Evolutionary conservation across 495 filamentous ascomycete genomes (phyloP).

Genomic region (Hypoxylon subgilvum): DNA sequence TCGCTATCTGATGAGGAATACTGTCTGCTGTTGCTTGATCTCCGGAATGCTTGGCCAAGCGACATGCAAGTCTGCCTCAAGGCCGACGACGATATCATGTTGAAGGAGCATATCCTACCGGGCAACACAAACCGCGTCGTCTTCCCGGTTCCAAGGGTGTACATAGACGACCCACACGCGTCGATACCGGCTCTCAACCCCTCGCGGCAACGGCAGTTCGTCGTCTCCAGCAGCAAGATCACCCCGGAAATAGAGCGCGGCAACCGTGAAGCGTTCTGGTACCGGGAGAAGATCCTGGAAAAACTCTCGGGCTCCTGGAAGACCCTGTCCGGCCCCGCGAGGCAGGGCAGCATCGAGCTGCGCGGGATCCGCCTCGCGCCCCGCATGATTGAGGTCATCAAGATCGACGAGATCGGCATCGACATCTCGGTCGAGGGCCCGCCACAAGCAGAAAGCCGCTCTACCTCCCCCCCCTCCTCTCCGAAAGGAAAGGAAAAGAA

Average conservation of each 20-base stretch:
- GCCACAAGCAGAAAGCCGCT: slow-evolving; percentile 17
- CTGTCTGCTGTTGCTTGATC: slow-evolving; percentile 80
- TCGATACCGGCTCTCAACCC: slow-evolving; percentile 82
- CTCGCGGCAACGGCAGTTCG: slow-evolving; percentile 80
- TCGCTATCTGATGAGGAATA: slow-evolving; percentile 60
- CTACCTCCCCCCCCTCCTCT: no score
- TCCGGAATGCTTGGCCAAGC: slow-evolving; percentile 86
- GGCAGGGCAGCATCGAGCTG: slow-evolving; percentile 75
- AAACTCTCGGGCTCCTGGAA: slow-evolving; percentile 73
- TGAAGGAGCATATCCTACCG: slow-evolving; percentile 69
- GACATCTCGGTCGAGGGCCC: slow-evolving; percentile 61
- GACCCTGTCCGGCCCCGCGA: slow-evolving; percentile 59
- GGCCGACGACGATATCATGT: slow-evolving; percentile 41
- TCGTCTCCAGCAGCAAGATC: slow-evolving; percentile 79
- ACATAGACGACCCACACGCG: slow-evolving; percentile 75
- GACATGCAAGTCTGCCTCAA: slow-evolving; percentile 67
- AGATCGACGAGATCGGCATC: slow-evolving; percentile 79
- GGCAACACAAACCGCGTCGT: slow-evolving; percentile 80
- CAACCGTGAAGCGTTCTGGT: slow-evolving; percentile 89
- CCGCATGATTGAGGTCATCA: slow-evolving; percentile 83
- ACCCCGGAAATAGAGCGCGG: slow-evolving; percentile 79
- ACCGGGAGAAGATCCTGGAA: slow-evolving; percentile 81
- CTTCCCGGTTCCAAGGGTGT: slow-evolving; percentile 75
- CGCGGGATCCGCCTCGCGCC: slow-evolving; percentile 72
- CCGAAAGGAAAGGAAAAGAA: slow-evolving; percentile 10